phyloP scores from a whole-genome alignment of 148 eudicot genomes.

The Fagopyrum tataricum region DNA sequence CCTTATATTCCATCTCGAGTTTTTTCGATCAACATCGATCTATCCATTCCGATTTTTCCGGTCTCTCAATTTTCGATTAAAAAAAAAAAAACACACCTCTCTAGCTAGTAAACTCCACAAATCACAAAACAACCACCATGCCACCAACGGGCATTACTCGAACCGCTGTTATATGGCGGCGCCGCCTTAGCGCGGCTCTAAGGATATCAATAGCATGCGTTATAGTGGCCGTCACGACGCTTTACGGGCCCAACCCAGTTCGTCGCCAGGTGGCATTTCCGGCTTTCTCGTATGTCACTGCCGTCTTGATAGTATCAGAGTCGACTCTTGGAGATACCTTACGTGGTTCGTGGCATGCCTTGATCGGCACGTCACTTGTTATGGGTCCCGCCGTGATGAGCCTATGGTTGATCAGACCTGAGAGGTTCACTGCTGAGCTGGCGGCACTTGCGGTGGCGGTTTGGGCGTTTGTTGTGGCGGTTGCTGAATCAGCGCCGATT shows the following conservation, averaged over 20 bases:
- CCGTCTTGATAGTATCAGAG: conserved; percentile 33
- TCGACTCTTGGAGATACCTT: conserved; percentile 35
- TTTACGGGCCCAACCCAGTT: conserved; percentile 34
- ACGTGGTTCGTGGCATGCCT: conserved; percentile 38
- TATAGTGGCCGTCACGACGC: conserved; percentile 30
- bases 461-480: conserved; percentile 31
- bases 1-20: not conserved
- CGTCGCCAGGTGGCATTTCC: conserved; percentile 23
- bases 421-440: conserved; percentile 11
- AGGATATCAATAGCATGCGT: conserved; percentile 38
- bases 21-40: too few species aligned
- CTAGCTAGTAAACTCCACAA: not conserved
- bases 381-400: conserved; percentile 30
- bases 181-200: conserved; percentile 28
- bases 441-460: conserved; percentile 29
- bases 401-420: conserved; percentile 27
- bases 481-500: conserved; percentile 31
- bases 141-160: not conserved
- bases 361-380: conserved; percentile 35
- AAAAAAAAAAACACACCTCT: not conserved
- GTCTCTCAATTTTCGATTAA: not conserved
- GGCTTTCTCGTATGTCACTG: conserved; percentile 44
- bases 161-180: conserved; percentile 21
- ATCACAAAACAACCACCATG: not conserved
- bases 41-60: not conserved